Conservation (phyloP, 2,329 filamentous ascomycete genomes). For the Apiospora saccharicola region DNA sequence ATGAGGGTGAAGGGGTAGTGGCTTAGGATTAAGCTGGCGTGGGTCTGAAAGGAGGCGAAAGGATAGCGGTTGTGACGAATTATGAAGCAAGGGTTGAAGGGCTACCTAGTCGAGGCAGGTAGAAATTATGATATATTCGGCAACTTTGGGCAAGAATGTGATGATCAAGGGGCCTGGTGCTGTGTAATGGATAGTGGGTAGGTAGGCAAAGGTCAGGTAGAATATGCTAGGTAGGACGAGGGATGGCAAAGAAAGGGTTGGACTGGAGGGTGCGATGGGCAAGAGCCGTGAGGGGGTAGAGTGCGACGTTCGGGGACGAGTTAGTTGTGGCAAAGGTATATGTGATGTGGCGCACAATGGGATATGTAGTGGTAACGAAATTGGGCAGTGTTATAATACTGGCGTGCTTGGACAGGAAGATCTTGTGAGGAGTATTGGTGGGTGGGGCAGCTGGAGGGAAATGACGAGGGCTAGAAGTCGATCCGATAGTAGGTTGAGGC, state of each 20-base stretch:
- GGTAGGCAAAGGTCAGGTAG: not conserved
- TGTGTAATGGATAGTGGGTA: not conserved
- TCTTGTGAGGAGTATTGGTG: not conserved
- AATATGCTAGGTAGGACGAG: not conserved
- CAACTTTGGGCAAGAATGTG: not conserved
- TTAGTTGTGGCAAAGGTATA: not conserved
- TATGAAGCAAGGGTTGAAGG: not conserved
- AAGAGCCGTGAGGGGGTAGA: too few relatives aligned
- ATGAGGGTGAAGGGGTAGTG: not conserved
- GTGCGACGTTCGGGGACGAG: not conserved
- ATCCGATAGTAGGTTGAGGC: not conserved
- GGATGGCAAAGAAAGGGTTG: not conserved
- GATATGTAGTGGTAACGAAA: not conserved
- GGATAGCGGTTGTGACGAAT: not conserved
- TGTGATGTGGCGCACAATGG: not conserved
- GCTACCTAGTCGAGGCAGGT: too few relatives aligned
- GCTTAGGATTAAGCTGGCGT: not conserved
- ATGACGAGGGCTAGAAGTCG: not conserved
- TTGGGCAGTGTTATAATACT: not conserved
- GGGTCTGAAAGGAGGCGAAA: not conserved
- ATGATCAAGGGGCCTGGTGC: not conserved
- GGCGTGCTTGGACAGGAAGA: not conserved
- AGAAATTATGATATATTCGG: not conserved
- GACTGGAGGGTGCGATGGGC: not conserved
- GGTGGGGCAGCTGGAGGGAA: not conserved